phyloP scores from a whole-genome alignment of 805 yeast genomes.

The Candida chilensis region DNA sequence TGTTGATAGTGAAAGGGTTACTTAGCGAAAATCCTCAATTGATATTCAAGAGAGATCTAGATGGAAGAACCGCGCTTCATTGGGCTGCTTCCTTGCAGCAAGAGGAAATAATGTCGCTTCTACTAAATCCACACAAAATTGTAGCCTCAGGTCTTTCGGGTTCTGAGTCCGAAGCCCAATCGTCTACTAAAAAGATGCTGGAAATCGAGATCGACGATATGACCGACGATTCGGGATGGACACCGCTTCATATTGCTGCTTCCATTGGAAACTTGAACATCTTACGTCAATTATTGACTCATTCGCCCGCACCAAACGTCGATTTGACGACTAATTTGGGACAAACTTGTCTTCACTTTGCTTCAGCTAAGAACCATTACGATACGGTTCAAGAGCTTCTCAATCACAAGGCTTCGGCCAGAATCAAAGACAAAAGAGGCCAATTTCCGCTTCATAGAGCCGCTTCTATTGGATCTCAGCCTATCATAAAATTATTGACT shows the following conservation, averaged over 20 bases:
- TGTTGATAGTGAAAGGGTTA: slow-evolving; percentile 38
- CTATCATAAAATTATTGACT: slow-evolving; percentile 45
- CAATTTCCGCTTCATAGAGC: slow-evolving; percentile 77
- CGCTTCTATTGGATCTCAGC: slow-evolving; percentile 61
- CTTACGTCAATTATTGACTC: slow-evolving; percentile 37
- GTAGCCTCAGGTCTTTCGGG: slow-evolving; percentile 3
- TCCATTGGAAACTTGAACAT: slow-evolving; percentile 59
- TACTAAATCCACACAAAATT: slow-evolving; percentile 26
- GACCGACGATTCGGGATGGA: slow-evolving; percentile 78
- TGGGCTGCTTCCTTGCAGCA: slow-evolving; percentile 78
- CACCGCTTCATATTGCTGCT: slow-evolving; percentile 76
- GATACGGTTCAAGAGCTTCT: slow-evolving; percentile 47
- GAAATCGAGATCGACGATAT: slow-evolving; percentile 58
- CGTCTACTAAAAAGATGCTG: slow-evolving; percentile 5
- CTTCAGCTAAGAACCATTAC: slow-evolving; percentile 59
- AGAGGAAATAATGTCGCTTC: slow-evolving; percentile 36
- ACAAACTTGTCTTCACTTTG: slow-evolving; percentile 66
- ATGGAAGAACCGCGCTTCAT: slow-evolving; percentile 73
- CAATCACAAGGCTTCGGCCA: slow-evolving; percentile 48
- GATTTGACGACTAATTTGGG: slow-evolving; percentile 59
- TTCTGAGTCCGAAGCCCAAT: too few species aligned
- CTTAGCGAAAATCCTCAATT: slow-evolving; percentile 39
- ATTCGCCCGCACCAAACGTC: slow-evolving; percentile 50
- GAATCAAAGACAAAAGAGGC: slow-evolving; percentile 58
- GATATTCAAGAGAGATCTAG: slow-evolving; percentile 48